Conservation (phyloP, 176 grass and related monocot species). For the Oryza meyeriana region DNA sequence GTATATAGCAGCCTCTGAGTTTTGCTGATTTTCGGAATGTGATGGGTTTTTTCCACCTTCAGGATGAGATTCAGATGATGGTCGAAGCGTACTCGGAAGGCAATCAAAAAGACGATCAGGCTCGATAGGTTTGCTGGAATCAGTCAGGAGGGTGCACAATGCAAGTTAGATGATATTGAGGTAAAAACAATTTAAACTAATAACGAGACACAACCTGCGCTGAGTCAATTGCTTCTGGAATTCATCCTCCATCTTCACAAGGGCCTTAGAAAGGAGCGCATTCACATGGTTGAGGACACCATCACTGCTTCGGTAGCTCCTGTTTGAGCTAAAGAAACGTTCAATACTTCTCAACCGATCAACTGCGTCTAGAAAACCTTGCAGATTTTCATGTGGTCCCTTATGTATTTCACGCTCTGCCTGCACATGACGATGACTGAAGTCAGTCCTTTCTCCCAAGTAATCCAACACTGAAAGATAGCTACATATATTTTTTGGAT, state of each 20-base stretch:
- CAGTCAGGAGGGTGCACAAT: background rate
- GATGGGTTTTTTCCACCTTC: conserved; percentile 55
- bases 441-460: background rate
- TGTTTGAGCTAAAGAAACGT: conserved; percentile 87
- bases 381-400: conserved; percentile 74
- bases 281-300: conserved; percentile 81
- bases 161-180: background rate
- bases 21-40: conserved; percentile 44
- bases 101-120: conserved; percentile 91
- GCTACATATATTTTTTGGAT: background rate
- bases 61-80: conserved; percentile 61
- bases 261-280: conserved; percentile 64
- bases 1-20: conserved; percentile 57
- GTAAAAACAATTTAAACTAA: conserved; percentile 12
- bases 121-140: conserved; percentile 83
- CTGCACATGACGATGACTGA: conserved; percentile 37
- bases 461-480: background rate
- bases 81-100: conserved; percentile 77
- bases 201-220: conserved; percentile 50
- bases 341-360: conserved; percentile 74
- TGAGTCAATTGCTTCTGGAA: conserved; percentile 70
- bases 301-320: conserved; percentile 81
- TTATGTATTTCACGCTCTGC: conserved; percentile 76
- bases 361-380: conserved; percentile 78
- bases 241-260: conserved; percentile 76